These are phyloP conservation scores for Puccinia novopanici DNA, from an alignment of 1,284 basidiomycete genomes.

Conservation along the genomic window DNA sequence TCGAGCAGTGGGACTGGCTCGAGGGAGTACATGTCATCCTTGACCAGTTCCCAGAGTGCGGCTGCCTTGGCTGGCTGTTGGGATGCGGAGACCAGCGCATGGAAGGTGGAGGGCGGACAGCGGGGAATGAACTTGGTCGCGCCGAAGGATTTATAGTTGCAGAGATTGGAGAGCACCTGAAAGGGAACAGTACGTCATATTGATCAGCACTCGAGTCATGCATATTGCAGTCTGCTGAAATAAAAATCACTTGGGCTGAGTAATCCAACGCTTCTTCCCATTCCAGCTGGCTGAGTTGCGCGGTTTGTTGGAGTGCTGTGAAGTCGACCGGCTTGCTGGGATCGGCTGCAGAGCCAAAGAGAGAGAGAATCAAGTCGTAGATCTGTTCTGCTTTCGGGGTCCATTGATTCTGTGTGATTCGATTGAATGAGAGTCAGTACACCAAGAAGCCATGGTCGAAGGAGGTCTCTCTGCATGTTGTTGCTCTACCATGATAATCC, in stretches of 20 bases:
- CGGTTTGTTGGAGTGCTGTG: slow-evolving; percentile 63
- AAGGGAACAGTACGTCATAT: neutral
- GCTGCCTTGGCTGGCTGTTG: slow-evolving; percentile 65
- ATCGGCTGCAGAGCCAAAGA: slow-evolving; percentile 50
- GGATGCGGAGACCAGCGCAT: slow-evolving; percentile 67
- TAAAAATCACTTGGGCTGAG: slow-evolving; percentile 67
- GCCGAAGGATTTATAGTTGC: slow-evolving; percentile 66
- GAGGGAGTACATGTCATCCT: slow-evolving; percentile 68
- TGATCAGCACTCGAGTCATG: too few species aligned
- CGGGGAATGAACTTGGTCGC: slow-evolving; percentile 80
- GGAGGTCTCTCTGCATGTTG: too few species aligned
- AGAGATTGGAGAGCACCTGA: slow-evolving; percentile 69
- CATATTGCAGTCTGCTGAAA: too few species aligned
- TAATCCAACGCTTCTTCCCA: slow-evolving; percentile 74
- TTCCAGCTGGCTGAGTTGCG: slow-evolving; percentile 66
- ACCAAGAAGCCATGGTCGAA: too few species aligned
- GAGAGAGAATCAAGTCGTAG: slow-evolving; percentile 52
- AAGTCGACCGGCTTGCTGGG: slow-evolving; percentile 64
- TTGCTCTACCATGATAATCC: slow-evolving; percentile 73
- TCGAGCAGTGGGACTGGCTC: slow-evolving; percentile 69
- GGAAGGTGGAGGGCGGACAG: slow-evolving; percentile 67
- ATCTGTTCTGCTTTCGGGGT: slow-evolving; percentile 51
- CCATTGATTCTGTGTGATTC: slow-evolving; percentile 58
- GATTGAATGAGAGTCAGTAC: too few species aligned
- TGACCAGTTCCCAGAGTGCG: slow-evolving; percentile 68